Base-by-base conservation (phyloP, 2,329 filamentous ascomycete genomes). In the Xylariomycetidae sp. region DNA sequence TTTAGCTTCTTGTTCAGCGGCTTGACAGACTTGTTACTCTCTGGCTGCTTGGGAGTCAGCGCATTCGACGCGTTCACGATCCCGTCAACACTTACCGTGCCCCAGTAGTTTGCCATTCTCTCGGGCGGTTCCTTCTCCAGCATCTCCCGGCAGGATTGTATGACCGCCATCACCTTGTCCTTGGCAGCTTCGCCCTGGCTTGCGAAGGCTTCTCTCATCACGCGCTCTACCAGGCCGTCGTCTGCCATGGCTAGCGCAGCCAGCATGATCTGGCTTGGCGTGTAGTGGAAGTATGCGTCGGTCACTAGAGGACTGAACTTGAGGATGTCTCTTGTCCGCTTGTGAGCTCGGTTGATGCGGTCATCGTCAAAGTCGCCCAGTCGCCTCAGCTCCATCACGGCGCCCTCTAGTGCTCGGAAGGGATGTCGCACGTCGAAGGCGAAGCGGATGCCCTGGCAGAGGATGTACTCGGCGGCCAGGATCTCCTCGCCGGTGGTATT, bases 211-310 rank as follows among this genome's bases (percentile, higher is more conserved):
- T 60, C 53, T 2, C 64, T 59, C 10, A 76, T 50, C 27, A 77
- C 43, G 4, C 59, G 56, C 39, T 75, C 68, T 3, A 70, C 53
- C 19, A 92, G 62, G 0, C 71, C 74, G 25, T 68, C 62, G 54
- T 96, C 90, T 0, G 81, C 85, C 32, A 93, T 72, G 10, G 82
- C 69, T 18, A 95, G 63, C 0, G 89, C 79, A 0, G 86, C 82
- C 39, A 96, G 72, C 79, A 89, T 89, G 56, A 96, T 94, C 58
- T 98, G 92, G 16, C 85, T 84, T 0, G 92, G 92, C 0, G 90
- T 90, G 63, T 85, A 96, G 59, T 95, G 82, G 62, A 96, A 95
- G 64, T 96, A 96, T n/a, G 78, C 88, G 51, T 98, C 92, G 17
- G 90, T 95, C 40, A 95, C 72, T 31, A 94, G 67, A 0, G 88